phyloP scores from a whole-genome alignment of 495 filamentous ascomycete genomes.

The Neurospora hispaniola region DNA sequence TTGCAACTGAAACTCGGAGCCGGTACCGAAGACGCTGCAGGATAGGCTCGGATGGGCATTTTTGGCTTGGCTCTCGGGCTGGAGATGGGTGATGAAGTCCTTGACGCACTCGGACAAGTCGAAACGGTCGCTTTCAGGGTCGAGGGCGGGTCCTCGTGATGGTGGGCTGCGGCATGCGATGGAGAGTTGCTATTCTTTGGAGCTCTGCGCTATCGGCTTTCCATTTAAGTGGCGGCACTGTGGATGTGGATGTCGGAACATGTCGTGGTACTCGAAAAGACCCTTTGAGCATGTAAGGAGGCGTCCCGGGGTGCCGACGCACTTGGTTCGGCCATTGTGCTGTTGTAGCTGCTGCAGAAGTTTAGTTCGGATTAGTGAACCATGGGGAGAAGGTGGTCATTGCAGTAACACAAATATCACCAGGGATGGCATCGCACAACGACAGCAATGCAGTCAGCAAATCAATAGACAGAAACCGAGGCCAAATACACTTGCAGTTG shows the following conservation, averaged over 20 bases:
- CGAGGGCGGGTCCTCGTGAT: conserved; percentile 6
- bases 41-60: conserved; percentile 25
- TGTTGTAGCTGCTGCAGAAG: not conserved
- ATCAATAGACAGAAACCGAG: not conserved
- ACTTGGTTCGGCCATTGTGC: not conserved
- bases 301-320: not conserved
- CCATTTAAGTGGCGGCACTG: conserved; percentile 1
- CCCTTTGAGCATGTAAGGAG: not conserved
- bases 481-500: not conserved
- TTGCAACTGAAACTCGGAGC: conserved; percentile 45
- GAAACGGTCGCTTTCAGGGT: conserved; percentile 16
- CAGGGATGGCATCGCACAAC: not conserved
- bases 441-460: not conserved
- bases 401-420: not conserved
- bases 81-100: conserved; percentile 12
- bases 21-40: conserved; percentile 44
- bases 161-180: not conserved
- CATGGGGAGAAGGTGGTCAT: not conserved
- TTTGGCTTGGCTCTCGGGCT: conserved; percentile 5
- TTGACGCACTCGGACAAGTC: conserved; percentile 15
- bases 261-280: not conserved
- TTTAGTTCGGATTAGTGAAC: not conserved
- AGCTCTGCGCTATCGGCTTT: conserved; percentile 13
- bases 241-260: not conserved
- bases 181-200: conserved; percentile 15